Evolutionary conservation across 345 rosid genomes (phyloP), one percentile per base, ranked within the genome.

Genomic region (Brassica nigra): DNA sequence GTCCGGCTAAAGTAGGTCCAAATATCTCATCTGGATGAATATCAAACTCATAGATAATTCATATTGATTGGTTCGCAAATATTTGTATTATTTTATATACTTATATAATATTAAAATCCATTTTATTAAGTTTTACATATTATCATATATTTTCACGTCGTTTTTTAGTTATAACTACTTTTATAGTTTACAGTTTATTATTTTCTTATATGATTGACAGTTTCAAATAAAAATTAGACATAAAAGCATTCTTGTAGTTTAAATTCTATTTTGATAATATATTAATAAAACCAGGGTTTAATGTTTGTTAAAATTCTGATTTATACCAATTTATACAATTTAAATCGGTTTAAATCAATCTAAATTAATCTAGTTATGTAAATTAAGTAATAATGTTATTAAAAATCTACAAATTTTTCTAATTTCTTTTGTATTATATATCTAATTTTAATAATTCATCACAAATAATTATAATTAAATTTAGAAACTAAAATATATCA

Each of bases 1-100:
- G 66, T 0, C 82, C 58, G 8, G 65, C 66, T 61, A 79, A 74
- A 37, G 82, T 79, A 23, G 2, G 70, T 74, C 31, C 27, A 52
- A 16, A 11, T 8, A 63, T 63, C 62, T 68, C 15, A 30, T 31
- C 33, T 34, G 14, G 9, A 8, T 42, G 23, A 7, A 16, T 16
- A n/a, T 11, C 14, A 4, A 23, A 67, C 6, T 47, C 14, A 12
- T 28, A 28, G 44, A 20, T 49, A 12, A 4, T 3, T 3, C 7
- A 27, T 61, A 75, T 39, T 58, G 3, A 7, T 15, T 57, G 12
- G 3, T 67, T 33, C 44, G 7, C 34, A 27, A n/a, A 5, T n/a
- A 15, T n/a, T 34, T 15, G 6, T 64, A 64, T 20, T 55, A 14
- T 66, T 54, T 70, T 55, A 47, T 69, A 4, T 69, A 16, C 39